These are phyloP conservation scores for Komagataella ulmi DNA, from an alignment of 805 yeast genomes.

Conservation along the genomic window DNA sequence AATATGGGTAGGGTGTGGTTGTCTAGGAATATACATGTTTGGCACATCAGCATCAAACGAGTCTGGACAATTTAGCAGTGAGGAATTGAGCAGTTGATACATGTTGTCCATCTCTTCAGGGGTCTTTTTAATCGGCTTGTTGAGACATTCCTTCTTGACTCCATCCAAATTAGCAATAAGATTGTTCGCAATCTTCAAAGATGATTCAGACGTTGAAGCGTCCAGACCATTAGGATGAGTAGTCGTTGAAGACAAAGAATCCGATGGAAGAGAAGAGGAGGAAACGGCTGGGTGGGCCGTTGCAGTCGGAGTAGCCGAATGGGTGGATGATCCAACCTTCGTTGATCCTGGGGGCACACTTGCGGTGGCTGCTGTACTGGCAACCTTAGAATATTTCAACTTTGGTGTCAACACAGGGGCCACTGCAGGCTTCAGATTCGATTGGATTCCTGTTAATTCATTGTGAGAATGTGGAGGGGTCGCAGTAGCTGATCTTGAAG, in stretches of 20 bases:
- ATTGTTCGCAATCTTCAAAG: constrained; percentile 2
- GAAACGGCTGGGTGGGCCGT: constrained; percentile 7
- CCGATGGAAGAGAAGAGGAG: constrained; percentile 7
- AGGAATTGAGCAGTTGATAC: constrained; percentile 48
- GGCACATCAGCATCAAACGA: constrained; percentile 85
- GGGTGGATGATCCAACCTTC: constrained; percentile 5
- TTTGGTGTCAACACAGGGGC: constrained; percentile 19
- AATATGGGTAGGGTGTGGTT: constrained; percentile 81
- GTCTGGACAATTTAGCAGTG: constrained; percentile 84
- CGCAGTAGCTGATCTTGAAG: not conserved
- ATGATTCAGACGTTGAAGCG: not conserved
- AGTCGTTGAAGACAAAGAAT: constrained; percentile 2
- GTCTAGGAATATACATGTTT: constrained; percentile 48
- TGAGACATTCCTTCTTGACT: constrained; percentile 24
- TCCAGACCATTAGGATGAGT: not conserved
- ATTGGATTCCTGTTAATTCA: not conserved
- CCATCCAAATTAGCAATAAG: constrained; percentile 15
- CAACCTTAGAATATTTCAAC: constrained; percentile 20
- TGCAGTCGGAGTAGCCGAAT: constrained; percentile 9
- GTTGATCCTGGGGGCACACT: not conserved
- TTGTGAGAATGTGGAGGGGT: not conserved
- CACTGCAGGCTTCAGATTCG: constrained; percentile 10
- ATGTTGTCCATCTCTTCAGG: constrained; percentile 44
- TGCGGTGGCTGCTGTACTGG: constrained; percentile 11
- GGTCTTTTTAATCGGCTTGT: constrained; percentile 10